These are phyloP conservation scores for Cynanchum wilfordii DNA, from an alignment of 257 asterid genomes.

Conservation along the genomic window DNA sequence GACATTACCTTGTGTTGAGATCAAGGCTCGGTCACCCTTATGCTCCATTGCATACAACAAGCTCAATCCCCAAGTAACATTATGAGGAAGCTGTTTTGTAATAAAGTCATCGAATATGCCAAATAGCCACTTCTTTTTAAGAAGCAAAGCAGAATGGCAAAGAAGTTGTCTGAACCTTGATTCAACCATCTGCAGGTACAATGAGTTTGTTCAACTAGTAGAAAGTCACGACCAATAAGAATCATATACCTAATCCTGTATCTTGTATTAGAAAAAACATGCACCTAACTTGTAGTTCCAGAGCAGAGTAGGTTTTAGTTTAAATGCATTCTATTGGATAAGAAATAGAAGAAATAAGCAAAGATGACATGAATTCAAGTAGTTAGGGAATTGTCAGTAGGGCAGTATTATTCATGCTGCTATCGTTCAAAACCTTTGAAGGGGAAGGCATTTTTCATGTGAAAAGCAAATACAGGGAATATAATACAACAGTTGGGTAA, in stretches of 20 bases:
- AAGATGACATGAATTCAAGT: neutral
- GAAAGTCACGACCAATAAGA: neutral
- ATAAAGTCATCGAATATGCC: constrained; percentile 88
- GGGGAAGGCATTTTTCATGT: neutral
- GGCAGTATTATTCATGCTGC: neutral
- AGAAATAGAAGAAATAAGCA: constrained; percentile 10
- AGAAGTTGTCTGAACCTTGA: constrained; percentile 68
- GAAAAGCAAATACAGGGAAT: neutral
- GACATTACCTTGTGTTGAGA: constrained; percentile 90
- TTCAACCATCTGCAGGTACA: constrained; percentile 79
- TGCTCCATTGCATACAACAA: constrained; percentile 95
- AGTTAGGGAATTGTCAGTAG: neutral
- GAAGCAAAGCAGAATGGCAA: constrained; percentile 70
- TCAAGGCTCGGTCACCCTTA: constrained; percentile 84
- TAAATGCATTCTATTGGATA: neutral
- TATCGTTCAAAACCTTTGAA: neutral
- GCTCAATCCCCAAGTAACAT: constrained; percentile 98
- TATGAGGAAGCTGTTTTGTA: constrained; percentile 98
- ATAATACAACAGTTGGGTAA: neutral
- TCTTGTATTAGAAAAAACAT: no score
- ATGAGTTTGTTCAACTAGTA: neutral
- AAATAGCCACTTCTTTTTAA: constrained; percentile 89
- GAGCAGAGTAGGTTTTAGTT: neutral
- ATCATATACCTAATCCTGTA: neutral
- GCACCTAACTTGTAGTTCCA: neutral